Evolutionary conservation across 257 asterid species (phyloP).

Genomic region (Knoxia roxburghii): DNA sequence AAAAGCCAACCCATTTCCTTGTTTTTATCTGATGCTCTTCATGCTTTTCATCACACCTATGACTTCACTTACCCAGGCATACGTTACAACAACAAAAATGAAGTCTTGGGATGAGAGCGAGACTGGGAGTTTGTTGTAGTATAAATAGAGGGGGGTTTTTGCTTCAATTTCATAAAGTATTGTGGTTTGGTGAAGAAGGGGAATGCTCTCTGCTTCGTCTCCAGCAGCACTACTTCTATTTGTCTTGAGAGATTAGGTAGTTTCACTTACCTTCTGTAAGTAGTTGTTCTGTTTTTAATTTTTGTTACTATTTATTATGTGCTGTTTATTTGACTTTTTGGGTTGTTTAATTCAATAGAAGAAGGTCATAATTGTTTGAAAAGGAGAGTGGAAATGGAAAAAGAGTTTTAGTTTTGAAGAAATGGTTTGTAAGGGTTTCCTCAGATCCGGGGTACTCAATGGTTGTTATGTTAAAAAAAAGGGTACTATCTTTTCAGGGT

Average conservation of each 20-base stretch:
- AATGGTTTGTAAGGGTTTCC: conserved; percentile 69
- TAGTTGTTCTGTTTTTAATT: background rate
- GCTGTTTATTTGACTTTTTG: conserved; percentile 17
- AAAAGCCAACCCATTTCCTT: conserved; percentile 5
- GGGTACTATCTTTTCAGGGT: conserved; percentile 44
- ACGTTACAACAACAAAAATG: conserved; percentile 3
- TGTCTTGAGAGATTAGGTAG: conserved; percentile 19
- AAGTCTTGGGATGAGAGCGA: conserved; percentile 21
- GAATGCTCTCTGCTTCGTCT: conserved; percentile 1
- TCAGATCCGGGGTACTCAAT: conserved; percentile 81
- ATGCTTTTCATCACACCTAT: conserved; percentile 13
- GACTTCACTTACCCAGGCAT: conserved; percentile 10
- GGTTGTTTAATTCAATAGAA: conserved; percentile 19
- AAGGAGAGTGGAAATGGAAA: conserved; percentile 32
- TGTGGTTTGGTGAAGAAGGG: background rate
- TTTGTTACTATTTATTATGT: background rate
- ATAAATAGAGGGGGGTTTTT: too few relatives aligned
- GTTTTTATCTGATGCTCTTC: conserved; percentile 9
- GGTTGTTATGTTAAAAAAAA: conserved; percentile 33
- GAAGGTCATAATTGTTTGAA: conserved; percentile 34
- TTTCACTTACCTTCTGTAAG: background rate
- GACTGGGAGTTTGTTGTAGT: background rate
- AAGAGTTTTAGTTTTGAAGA: conserved; percentile 27
- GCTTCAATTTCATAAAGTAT: too few relatives aligned
- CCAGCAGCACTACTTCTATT: too few relatives aligned